Conservation (phyloP, 2,329 filamentous ascomycete species). For the Exophiala calicioides region DNA sequence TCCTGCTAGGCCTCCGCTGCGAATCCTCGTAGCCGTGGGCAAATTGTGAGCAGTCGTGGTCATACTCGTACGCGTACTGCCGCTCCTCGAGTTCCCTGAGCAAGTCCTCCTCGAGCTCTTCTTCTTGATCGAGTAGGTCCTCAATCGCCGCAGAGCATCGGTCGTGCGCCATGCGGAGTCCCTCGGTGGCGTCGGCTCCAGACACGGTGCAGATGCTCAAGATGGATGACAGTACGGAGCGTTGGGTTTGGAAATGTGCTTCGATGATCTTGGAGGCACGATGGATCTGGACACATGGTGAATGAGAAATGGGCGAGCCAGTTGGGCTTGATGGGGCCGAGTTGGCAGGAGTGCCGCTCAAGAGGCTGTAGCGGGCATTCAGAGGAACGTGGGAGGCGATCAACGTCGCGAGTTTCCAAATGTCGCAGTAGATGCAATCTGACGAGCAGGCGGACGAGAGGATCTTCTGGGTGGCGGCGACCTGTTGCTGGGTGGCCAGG, state of each 20-base stretch:
- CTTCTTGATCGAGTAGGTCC: constrained; percentile 30
- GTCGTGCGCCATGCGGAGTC: constrained; percentile 28
- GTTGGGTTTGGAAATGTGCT: constrained; percentile 30
- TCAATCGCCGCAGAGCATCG: constrained; percentile 26
- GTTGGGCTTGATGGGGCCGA: constrained; percentile 18
- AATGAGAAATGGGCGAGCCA: constrained; percentile 14
- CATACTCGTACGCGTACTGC: constrained; percentile 15
- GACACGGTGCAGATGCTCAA: constrained; percentile 31
- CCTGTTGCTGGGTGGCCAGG: constrained; percentile 18
- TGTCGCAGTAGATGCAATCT: constrained; percentile 31
- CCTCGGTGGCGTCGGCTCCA: constrained; percentile 27
- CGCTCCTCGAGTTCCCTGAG: constrained; percentile 21
- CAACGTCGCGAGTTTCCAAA: constrained; percentile 32
- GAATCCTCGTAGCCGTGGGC: constrained; percentile 2
- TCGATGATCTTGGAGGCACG: constrained; percentile 28
- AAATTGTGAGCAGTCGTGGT: constrained; percentile 7
- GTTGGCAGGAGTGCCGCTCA: constrained; percentile 17
- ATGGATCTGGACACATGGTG: constrained; percentile 19
- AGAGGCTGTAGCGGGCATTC: constrained; percentile 25
- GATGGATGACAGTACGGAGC: constrained; percentile 28
- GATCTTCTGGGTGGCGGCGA: constrained; percentile 24
- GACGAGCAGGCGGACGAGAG: constrained; percentile 23
- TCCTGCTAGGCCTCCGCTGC: constrained; percentile 20
- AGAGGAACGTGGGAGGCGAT: constrained; percentile 28
- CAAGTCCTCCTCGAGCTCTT: constrained; percentile 26